Conservation (phyloP, 106 monocot genomes). For the Allium cepa region DNA sequence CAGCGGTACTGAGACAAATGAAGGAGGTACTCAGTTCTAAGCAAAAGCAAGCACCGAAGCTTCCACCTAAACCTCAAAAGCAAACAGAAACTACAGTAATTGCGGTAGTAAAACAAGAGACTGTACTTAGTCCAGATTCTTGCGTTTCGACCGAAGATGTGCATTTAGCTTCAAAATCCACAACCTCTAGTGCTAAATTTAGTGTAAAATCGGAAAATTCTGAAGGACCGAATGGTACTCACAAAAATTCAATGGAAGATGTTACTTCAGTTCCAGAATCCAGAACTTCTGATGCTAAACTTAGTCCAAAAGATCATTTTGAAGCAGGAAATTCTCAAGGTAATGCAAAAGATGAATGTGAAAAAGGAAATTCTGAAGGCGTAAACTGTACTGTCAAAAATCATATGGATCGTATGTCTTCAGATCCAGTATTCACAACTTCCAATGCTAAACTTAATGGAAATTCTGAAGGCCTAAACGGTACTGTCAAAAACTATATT, state of each 20-base stretch:
- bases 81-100: not conserved
- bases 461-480: conserved; percentile 10
- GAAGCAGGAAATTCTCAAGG: not conserved
- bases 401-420: too few relatives aligned
- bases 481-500: conserved; percentile 5
- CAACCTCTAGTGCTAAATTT: conserved; percentile 7
- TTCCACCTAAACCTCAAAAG: conserved; percentile 15
- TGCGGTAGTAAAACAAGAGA: conserved; percentile 10
- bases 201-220: not conserved
- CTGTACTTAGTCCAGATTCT: conserved; percentile 42
- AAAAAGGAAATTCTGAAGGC: too few relatives aligned
- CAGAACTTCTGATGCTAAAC: conserved; percentile 8
- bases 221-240: too few relatives aligned
- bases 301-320: not conserved
- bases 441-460: conserved; percentile 1
- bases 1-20: conserved; percentile 44
- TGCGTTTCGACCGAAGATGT: conserved; percentile 30
- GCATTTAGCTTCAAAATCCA: conserved; percentile 16
- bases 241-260: conserved; percentile 7
- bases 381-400: too few relatives aligned
- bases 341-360: too few relatives aligned
- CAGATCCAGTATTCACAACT: not conserved
- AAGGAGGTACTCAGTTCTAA: conserved; percentile 23
- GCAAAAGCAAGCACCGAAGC: conserved; percentile 2
- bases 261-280: conserved; percentile 17